phyloP scores from a whole-genome alignment of 169 alveolate species.

The Eimeria zaria region DNA sequence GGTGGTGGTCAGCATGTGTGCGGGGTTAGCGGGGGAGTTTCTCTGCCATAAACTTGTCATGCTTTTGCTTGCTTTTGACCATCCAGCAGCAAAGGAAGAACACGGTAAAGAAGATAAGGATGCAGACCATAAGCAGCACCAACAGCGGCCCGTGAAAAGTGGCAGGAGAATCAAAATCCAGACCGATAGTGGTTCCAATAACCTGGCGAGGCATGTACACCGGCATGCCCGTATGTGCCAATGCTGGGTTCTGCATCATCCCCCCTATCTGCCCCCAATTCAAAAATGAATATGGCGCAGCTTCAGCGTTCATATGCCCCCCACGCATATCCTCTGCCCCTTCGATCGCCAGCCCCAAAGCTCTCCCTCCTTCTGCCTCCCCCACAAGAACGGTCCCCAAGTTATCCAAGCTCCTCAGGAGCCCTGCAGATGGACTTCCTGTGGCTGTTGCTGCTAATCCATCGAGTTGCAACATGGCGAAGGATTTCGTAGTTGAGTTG shows the following conservation, averaged over 20 bases:
- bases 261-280: conserved; percentile 80
- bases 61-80: conserved; percentile 66
- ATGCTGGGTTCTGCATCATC: conserved; percentile 66
- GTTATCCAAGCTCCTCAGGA: not conserved
- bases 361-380: not conserved
- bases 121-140: conserved; percentile 43
- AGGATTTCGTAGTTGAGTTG: not conserved
- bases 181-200: conserved; percentile 53
- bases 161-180: conserved; percentile 71
- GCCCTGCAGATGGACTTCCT: not conserved
- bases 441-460: not conserved
- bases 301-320: not conserved
- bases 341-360: not conserved
- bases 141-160: conserved; percentile 67
- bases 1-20: too few species aligned
- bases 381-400: conserved; percentile 22
- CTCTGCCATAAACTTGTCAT: conserved; percentile 64
- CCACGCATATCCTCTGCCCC: not conserved
- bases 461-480: not conserved
- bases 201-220: conserved; percentile 67
- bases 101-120: conserved; percentile 49
- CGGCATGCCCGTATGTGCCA: conserved; percentile 65
- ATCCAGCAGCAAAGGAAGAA: conserved; percentile 60
- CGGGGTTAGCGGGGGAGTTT: conserved; percentile 22
- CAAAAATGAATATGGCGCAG: conserved; percentile 39